Conservation (phyloP, 768 basidiomycete species). For the Melanogaster broomeanus region DNA sequence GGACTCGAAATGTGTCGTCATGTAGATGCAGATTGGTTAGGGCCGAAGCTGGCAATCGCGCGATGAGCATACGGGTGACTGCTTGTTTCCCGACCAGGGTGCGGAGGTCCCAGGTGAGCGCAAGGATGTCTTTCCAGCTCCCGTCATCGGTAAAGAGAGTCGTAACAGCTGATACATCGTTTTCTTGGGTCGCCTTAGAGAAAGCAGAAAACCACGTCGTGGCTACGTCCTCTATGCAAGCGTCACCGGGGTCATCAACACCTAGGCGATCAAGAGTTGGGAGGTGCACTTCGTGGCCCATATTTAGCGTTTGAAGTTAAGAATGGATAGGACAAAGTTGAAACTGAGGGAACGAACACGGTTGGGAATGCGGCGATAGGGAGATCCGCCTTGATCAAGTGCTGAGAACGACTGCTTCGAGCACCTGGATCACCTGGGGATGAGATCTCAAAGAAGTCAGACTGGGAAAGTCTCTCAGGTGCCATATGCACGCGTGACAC, state of each 20-base stretch:
- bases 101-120: slow-evolving; percentile 52
- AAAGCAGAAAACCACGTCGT: slow-evolving; percentile 32
- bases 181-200: slow-evolving; percentile 7
- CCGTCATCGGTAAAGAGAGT: slow-evolving; percentile 32
- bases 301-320: neutral
- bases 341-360: neutral
- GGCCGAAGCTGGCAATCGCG: slow-evolving; percentile 26
- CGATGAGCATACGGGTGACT: slow-evolving; percentile 35
- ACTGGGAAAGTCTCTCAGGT: too few species aligned
- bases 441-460: too few species aligned
- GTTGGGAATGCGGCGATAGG: neutral
- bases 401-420: neutral
- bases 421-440: too few species aligned
- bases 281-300: slow-evolving; percentile 11
- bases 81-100: slow-evolving; percentile 37
- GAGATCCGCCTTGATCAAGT: neutral
- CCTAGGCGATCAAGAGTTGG: slow-evolving; percentile 31
- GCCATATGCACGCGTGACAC: too few species aligned
- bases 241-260: slow-evolving; percentile 16
- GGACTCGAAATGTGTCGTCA: slow-evolving; percentile 11
- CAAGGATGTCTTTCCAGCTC: slow-evolving; percentile 48
- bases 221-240: slow-evolving; percentile 24
- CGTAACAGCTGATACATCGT: slow-evolving; percentile 19
- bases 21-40: slow-evolving; percentile 23
- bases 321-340: neutral